Conservation (phyloP, 2,329 filamentous ascomycete species). For the Cladosporium sp. region DNA sequence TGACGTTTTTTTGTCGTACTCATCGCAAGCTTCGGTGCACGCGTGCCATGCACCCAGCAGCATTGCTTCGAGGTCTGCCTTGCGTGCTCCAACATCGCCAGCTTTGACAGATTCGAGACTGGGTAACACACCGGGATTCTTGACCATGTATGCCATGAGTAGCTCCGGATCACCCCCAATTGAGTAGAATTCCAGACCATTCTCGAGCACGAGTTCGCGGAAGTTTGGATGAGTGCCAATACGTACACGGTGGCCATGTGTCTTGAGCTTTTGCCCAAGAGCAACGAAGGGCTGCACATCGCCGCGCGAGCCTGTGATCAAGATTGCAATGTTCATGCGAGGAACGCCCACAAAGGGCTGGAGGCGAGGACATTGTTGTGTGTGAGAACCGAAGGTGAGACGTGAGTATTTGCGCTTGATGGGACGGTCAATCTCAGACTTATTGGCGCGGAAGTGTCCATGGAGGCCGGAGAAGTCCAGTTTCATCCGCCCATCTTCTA, state of each 20-base stretch:
- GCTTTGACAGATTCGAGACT: slow-evolving; percentile 20
- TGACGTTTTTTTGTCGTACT: slow-evolving; percentile 39
- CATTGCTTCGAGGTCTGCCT: slow-evolving; percentile 23
- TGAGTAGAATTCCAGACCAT: slow-evolving; percentile 68
- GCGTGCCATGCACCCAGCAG: slow-evolving; percentile 26
- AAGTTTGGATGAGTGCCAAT: slow-evolving; percentile 70
- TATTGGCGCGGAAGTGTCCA: not conserved
- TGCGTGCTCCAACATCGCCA: slow-evolving; percentile 24
- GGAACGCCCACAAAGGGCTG: slow-evolving; percentile 5
- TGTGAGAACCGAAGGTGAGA: not conserved
- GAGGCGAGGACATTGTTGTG: slow-evolving; percentile 4
- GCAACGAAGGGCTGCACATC: slow-evolving; percentile 74
- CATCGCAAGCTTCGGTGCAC: slow-evolving; percentile 47
- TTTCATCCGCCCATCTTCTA: not conserved
- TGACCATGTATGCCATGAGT: slow-evolving; percentile 53
- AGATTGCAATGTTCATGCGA: slow-evolving; percentile 63
- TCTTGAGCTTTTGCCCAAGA: slow-evolving; percentile 59
- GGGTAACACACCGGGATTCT: slow-evolving; percentile 30
- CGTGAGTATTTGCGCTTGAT: slow-evolving; percentile 1
- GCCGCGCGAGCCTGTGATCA: slow-evolving; percentile 69
- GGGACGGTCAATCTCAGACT: slow-evolving; percentile 1
- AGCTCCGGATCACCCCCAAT: slow-evolving; percentile 70
- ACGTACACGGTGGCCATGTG: slow-evolving; percentile 65
- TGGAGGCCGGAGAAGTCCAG: slow-evolving; percentile 3
- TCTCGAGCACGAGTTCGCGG: slow-evolving; percentile 61